Evolutionary conservation across 129 eudicot genomes (phyloP).

Genomic region (Artemisia tridentata): DNA sequence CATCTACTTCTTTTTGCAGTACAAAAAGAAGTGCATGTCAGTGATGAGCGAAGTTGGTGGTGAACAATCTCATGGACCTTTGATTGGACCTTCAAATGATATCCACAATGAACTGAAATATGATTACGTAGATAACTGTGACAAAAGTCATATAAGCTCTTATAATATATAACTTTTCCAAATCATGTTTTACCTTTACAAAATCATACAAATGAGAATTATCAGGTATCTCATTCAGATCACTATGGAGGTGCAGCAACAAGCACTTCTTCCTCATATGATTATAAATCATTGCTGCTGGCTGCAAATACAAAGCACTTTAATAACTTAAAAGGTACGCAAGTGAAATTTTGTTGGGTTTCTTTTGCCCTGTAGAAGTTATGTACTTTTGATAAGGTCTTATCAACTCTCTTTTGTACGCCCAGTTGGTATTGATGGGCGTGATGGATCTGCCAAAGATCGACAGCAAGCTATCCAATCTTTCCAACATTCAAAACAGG

Average conservation of each 20-base stretch:
- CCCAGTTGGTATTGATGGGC: too few species aligned
- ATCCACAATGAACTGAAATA: constrained; percentile 81
- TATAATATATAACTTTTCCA: constrained; percentile 36
- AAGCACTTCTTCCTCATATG: constrained; percentile 34
- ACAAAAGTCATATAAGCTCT: constrained; percentile 46
- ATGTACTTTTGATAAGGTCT: too few species aligned
- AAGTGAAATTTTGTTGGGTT: too few species aligned
- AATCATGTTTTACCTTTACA: constrained; percentile 95
- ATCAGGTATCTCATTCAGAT: constrained; percentile 62
- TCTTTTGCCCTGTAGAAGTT: too few species aligned
- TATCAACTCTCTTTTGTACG: too few species aligned
- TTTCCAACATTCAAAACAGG: too few species aligned
- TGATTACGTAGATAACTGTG: constrained; percentile 55
- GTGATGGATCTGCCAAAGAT: too few species aligned
- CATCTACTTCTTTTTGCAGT: constrained; percentile 47
- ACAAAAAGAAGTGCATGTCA: constrained; percentile 69
- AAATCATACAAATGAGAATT: constrained; percentile 80
- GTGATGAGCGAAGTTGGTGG: constrained; percentile 50
- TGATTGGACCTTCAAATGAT: constrained; percentile 62
- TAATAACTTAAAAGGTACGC: constrained; percentile 39
- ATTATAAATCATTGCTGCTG: constrained; percentile 28
- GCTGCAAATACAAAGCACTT: constrained; percentile 22
- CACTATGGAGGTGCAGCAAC: constrained; percentile 33
- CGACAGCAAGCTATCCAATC: too few species aligned
- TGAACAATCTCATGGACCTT: constrained; percentile 41